Evolutionary conservation across 2,329 filamentous ascomycete species (phyloP).

Genomic region (Talaromyces sp.): DNA sequence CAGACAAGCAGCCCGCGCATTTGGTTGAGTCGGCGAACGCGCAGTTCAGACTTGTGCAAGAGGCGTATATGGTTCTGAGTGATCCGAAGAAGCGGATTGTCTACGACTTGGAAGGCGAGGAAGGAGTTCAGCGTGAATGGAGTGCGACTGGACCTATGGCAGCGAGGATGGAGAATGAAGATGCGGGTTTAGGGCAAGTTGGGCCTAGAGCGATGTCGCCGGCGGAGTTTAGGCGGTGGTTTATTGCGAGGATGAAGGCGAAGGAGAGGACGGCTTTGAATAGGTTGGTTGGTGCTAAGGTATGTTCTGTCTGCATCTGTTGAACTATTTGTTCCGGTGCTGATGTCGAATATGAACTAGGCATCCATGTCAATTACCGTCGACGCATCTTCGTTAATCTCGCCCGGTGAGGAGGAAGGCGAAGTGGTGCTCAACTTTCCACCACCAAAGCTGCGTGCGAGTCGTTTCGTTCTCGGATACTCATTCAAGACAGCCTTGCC

Average conservation of each 20-base stretch:
- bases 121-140: slow-evolving; percentile 43
- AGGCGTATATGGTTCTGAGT: slow-evolving; percentile 45
- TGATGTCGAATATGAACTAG: slow-evolving; percentile 23
- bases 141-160: slow-evolving; percentile 27
- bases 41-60: slow-evolving; percentile 41
- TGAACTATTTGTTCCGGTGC: not conserved
- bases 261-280: slow-evolving; percentile 40
- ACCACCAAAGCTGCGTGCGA: slow-evolving; percentile 28
- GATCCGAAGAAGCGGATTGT: slow-evolving; percentile 44
- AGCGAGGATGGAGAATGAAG: slow-evolving; percentile 32
- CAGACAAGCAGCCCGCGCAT: slow-evolving; percentile 45
- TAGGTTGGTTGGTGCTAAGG: slow-evolving; percentile 38
- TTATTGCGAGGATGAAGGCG: slow-evolving; percentile 41
- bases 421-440: slow-evolving; percentile 33
- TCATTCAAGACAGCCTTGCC: slow-evolving; percentile 38
- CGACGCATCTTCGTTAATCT: slow-evolving; percentile 37
- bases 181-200: slow-evolving; percentile 33
- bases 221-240: slow-evolving; percentile 44
- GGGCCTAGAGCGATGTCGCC: slow-evolving; percentile 40
- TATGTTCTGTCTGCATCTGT: slow-evolving; percentile 26
- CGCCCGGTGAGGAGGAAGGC: slow-evolving; percentile 30
- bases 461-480: slow-evolving; percentile 34
- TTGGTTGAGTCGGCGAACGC: slow-evolving; percentile 37
- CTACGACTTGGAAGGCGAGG: slow-evolving; percentile 45
- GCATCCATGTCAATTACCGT: slow-evolving; percentile 35